Evolutionary conservation across 495 filamentous ascomycete species (phyloP).

Genomic region (Ascodesmis nigricans): DNA sequence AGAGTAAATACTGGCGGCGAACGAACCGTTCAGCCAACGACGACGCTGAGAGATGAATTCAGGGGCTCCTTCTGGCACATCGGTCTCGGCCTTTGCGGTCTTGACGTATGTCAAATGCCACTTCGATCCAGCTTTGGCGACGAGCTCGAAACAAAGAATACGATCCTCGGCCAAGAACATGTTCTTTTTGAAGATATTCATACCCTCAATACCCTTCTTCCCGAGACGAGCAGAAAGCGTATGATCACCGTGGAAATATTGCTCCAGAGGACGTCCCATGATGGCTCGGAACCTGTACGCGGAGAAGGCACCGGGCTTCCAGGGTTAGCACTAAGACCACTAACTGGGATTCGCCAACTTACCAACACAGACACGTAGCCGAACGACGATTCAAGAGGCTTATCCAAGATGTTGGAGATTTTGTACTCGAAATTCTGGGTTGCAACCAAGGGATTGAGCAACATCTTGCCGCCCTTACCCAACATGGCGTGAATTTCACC

Average conservation of each 20-base stretch:
- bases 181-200: conserved; percentile 26
- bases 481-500: conserved; percentile 26
- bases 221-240: conserved; percentile 65
- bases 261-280: conserved; percentile 24
- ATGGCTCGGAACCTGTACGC: conserved; percentile 25
- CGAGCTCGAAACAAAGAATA: conserved; percentile 24
- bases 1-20: conserved; percentile 23
- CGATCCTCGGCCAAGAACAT: conserved; percentile 26
- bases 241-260: conserved; percentile 26
- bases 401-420: conserved; percentile 26
- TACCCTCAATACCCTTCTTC: conserved; percentile 60
- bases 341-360: conserved; percentile 5
- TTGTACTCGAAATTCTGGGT: conserved; percentile 27
- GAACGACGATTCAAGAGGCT: conserved; percentile 25
- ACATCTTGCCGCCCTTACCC: conserved; percentile 23
- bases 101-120: conserved; percentile 25
- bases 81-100: conserved; percentile 22
- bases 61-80: conserved; percentile 21
- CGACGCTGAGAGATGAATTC: conserved; percentile 24
- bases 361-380: conserved; percentile 26
- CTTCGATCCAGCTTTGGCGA: conserved; percentile 23
- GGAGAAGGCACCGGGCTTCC: conserved; percentile 25
- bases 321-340: not conserved
- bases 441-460: conserved; percentile 24
- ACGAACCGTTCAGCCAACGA: conserved; percentile 23